Percentiles rank a stretch among this genome's conserved stretches.
phyloP scores from a whole-genome alignment of 2,329 filamentous ascomycete genomes.

The Pestalotiopsis sp. region DNA sequence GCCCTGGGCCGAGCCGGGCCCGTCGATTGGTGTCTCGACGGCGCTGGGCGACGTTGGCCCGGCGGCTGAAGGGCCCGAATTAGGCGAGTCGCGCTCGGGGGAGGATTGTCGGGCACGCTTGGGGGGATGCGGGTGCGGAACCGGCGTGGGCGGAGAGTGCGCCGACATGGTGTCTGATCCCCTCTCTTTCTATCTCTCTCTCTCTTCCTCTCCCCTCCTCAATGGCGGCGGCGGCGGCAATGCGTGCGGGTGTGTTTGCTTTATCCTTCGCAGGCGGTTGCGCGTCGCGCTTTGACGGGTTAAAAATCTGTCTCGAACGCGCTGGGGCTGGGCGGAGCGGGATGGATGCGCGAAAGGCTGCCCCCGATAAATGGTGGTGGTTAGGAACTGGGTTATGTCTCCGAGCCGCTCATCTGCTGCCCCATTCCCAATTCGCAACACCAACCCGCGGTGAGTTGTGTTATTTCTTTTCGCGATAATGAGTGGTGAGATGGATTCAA shows the following conservation, averaged over 20 bases:
- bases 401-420: background rate
- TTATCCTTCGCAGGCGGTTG: background rate
- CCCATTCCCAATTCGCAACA: background rate
- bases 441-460: background rate
- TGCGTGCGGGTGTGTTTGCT: background rate
- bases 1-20: conserved; percentile 24
- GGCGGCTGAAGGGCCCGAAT: conserved; percentile 38
- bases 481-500: background rate
- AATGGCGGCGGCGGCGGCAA: background rate
- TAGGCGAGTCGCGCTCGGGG: conserved; percentile 46
- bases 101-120: conserved; percentile 62
- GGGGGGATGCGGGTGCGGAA: conserved; percentile 47
- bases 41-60: conserved; percentile 35
- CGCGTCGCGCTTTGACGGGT: background rate
- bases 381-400: background rate
- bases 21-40: conserved; percentile 31
- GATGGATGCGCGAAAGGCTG: background rate
- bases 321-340: background rate
- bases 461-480: background rate
- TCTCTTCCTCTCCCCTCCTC: background rate
- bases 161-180: conserved; percentile 40
- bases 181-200: background rate
- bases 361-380: background rate
- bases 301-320: background rate
- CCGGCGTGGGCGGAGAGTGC: conserved; percentile 51